Evolutionary conservation across 31 red algal genomes (phyloP), one percentile per base, ranked within the genome.

Genomic region (Porphyra umbilicalis): DNA sequence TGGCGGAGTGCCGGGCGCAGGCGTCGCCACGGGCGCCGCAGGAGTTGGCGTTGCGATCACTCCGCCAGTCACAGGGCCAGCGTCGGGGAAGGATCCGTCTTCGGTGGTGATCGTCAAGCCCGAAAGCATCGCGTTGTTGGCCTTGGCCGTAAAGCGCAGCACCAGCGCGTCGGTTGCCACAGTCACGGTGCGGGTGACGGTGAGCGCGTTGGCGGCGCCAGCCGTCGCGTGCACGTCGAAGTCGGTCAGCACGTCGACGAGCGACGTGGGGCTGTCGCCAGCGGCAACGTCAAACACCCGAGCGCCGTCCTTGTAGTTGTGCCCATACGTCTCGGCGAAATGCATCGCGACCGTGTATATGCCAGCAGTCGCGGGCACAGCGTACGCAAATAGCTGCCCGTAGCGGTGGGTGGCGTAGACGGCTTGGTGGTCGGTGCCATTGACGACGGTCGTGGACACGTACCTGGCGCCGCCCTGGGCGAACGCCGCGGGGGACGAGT

Each of bases 51-150:
- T 76, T 35, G 86, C 80, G 35, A 91, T 81, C 76, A 91, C 86
- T 32, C 83, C 89, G 11, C 84, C 86, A 30, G 86, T 91, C 89
- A 91, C 86, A 11, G 89, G 89, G 74, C 86, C 86, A 35, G 86
- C 89, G 79, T 86, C 35, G 9, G 83, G 38, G 42, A 85, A 85
- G 16, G 79, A 57, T 8, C 83, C 34, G 79, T 86, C 89, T 46
- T 35, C n/a, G 32, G 90, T 84, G 32, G 78, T 33, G 33, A 93
- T 80, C 9, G 82, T 46, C 16, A 93, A 79, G 2, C 76, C 90
- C 79, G 86, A 88, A 33, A 93, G 31, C 85, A 93, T 88, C 7
- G 90, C 90, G 75, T 93, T 88, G 33, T 88, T 4, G 25, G 57
- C 33, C 42, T 44, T 75, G 6, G 40, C 71, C 38, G 9, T 82